Evolutionary conservation across 148 eudicot genomes (phyloP).

Genomic region (Camellia sinensis): DNA sequence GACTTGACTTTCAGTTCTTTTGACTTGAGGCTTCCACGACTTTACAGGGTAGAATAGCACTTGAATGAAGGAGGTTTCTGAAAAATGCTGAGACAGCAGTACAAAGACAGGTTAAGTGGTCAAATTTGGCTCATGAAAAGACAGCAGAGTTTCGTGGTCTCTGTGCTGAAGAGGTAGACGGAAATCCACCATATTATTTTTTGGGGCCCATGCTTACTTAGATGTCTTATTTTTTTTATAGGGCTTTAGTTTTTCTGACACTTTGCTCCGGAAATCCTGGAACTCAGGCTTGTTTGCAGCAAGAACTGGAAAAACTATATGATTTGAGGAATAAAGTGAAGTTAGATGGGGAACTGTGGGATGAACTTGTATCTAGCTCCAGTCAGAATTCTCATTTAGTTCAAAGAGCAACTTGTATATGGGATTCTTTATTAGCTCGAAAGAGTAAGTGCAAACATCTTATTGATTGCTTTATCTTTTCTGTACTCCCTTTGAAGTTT

Average conservation of each 20-base stretch:
- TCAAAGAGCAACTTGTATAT: no score
- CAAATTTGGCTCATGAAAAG: constrained; percentile 96
- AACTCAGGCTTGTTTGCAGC: constrained; percentile 84
- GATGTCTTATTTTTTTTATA: background rate
- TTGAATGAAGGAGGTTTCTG: constrained; percentile 76
- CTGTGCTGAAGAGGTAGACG: constrained; percentile 91
- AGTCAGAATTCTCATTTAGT: constrained; percentile 94
- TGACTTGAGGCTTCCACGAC: background rate
- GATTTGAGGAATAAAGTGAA: constrained; percentile 92
- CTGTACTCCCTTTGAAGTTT: no score
- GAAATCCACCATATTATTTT: background rate
- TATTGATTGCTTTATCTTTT: no score
- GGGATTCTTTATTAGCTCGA: no score
- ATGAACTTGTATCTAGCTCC: constrained; percentile 88
- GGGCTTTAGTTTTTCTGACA: background rate
- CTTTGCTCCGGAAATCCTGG: constrained; percentile 11
- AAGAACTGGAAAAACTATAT: constrained; percentile 91
- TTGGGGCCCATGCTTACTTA: background rate
- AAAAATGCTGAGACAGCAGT: constrained; percentile 91
- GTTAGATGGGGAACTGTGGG: constrained; percentile 90
- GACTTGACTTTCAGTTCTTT: background rate
- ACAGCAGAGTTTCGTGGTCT: constrained; percentile 97
- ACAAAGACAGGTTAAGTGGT: constrained; percentile 92
- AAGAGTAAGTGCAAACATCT: no score
- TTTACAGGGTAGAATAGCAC: constrained; percentile 86